phyloP scores from a whole-genome alignment of 176 grass and related monocot genomes.

The Canna indica region DNA sequence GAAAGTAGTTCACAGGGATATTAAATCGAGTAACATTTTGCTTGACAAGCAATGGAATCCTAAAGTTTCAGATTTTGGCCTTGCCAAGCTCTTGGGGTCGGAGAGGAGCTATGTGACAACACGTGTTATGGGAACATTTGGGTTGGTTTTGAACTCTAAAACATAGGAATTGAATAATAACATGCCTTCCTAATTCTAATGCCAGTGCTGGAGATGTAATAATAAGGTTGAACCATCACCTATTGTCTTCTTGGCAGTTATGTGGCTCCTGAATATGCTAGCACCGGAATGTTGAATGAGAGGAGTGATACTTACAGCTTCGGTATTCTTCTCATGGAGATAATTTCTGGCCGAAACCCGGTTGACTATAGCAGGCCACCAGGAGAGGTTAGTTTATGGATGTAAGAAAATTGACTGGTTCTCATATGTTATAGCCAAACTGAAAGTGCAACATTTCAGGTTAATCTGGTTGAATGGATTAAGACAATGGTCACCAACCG shows the following conservation, averaged over 20 bases:
- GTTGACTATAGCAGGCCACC: constrained; percentile 66
- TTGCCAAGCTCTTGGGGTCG: background rate
- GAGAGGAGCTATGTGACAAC: constrained; percentile 3
- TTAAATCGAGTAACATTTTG: too few relatives aligned
- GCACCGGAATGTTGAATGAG: constrained; percentile 83
- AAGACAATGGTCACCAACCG: constrained; percentile 73
- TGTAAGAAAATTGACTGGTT: too few relatives aligned
- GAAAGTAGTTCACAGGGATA: too few relatives aligned
- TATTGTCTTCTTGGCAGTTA: constrained; percentile 32
- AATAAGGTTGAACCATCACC: too few relatives aligned
- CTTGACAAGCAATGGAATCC: constrained; percentile 1
- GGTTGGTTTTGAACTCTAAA: background rate
- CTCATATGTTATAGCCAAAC: too few relatives aligned
- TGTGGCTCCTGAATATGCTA: constrained; percentile 23
- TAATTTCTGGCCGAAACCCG: constrained; percentile 67
- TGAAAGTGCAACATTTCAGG: constrained; percentile 26
- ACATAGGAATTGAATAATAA: too few relatives aligned
- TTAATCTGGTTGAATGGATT: constrained; percentile 81
- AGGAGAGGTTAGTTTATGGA: constrained; percentile 39
- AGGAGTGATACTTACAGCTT: constrained; percentile 90
- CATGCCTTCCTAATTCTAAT: too few relatives aligned
- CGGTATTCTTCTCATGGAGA: constrained; percentile 80
- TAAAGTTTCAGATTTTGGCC: constrained; percentile 3
- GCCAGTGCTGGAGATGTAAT: too few relatives aligned
- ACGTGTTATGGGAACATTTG: background rate